Base-by-base conservation (phyloP, 2,329 filamentous ascomycete genomes). In the Camillea tinctor region DNA sequence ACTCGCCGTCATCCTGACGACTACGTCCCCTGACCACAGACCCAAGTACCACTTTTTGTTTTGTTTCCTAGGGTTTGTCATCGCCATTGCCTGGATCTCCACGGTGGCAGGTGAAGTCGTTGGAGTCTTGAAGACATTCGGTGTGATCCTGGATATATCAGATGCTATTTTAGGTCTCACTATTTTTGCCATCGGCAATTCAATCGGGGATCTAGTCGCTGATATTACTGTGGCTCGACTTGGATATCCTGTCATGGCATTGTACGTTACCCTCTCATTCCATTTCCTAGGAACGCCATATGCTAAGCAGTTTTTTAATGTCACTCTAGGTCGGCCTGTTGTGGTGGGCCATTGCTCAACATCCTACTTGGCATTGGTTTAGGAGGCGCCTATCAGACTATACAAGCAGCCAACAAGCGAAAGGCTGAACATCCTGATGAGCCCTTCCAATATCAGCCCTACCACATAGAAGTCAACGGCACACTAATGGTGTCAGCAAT, bases 311-410 rank as follows among this genome's bases (percentile, higher is more conserved):
- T 36, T 52, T 23, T 61, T 72, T 75, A 67, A 74, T 63, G 23
- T 30, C 44, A 40, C 52, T 61, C 63, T 54, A 86, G 84, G 49
- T 93, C 91, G 36, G 95, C 95, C 4, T 99, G 95, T 73, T 97
- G 99, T 73, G 95, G 95, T n/a, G 96, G 95, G 0, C 95, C 95
- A 0, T 94, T 99, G 92, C 84, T 99, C 49, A 99, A 99, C 69
- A 99, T 99, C 64, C 79, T 99, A 0, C 84, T 99, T 3, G 95
- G 95, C 0, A 93, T 99, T 56, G 95, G 95, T n/a, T 81, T 98
- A 3, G 91, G 90, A 23, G 95, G 95, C 17, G 84, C 92, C 48
- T 96, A 93, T 73, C 95, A 97, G 84, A 93, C 91, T 59, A 81
- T 96, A 17, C 83, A 84, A 57, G 83, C 86, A 30, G 90, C 89